Conservation (phyloP, 768 basidiomycete species). For the Hemileccinum rubropunctum region DNA sequence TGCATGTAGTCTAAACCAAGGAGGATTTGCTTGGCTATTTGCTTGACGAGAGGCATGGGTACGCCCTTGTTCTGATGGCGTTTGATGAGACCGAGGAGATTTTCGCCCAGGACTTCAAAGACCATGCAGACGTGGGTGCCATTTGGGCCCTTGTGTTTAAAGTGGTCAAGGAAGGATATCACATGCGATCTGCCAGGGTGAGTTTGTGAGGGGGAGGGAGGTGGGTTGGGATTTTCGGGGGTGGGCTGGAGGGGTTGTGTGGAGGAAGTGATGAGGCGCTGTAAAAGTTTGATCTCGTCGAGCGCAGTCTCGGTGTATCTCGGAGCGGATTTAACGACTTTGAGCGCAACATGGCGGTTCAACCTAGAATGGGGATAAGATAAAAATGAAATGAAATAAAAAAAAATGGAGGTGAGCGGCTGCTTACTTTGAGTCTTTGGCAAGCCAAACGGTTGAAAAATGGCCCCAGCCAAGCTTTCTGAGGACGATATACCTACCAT, state of each 20-base stretch:
- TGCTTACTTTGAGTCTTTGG: constrained; percentile 74
- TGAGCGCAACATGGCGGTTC: constrained; percentile 96
- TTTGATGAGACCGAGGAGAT: constrained; percentile 93
- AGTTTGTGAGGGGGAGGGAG: constrained; percentile 55
- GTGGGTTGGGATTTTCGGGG: constrained; percentile 47
- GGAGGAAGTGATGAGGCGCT: constrained; percentile 87
- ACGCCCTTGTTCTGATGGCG: constrained; percentile 98
- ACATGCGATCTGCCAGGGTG: constrained; percentile 93
- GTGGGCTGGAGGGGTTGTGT: constrained; percentile 51
- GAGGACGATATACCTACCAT: constrained; percentile 85
- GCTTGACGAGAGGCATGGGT: constrained; percentile 87
- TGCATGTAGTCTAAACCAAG: constrained; percentile 98
- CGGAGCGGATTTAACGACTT: constrained; percentile 96
- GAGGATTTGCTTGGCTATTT: constrained; percentile 95
- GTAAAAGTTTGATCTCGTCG: constrained; percentile 97
- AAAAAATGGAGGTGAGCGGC: constrained; percentile 2
- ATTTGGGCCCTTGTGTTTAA: constrained; percentile 94
- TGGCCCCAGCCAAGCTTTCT: constrained; percentile 96
- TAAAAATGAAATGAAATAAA: constrained; percentile 7
- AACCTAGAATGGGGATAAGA: constrained; percentile 51
- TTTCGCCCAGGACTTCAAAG: constrained; percentile 97
- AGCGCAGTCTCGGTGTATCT: constrained; percentile 97
- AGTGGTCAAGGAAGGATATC: constrained; percentile 97
- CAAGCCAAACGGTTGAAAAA: constrained; percentile 92
- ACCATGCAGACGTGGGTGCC: constrained; percentile 99